Base-by-base conservation (phyloP, 768 basidiomycete species). In the Sarcodon aspratus region DNA sequence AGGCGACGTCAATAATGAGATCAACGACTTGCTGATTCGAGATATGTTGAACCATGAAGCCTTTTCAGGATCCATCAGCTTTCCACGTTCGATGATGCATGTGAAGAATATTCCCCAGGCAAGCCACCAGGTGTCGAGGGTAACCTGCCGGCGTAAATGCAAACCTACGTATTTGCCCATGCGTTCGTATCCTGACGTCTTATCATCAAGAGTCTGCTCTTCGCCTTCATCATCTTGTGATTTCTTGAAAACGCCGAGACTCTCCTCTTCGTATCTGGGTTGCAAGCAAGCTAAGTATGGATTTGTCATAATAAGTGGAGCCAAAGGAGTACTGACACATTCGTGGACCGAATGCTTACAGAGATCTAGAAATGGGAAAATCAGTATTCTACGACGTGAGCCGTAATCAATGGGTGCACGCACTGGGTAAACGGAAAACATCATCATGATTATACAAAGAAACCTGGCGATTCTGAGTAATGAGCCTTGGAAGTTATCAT, bases 71-170 rank as follows among this genome's bases (percentile, higher is more conserved):
- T 84, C 69, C 61, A 77, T 67, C 40, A 85, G 61, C 38, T 73
- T 71, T 8, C 68, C 74, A 4, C 76, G 69, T 64, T 88, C 86
- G 36, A 87, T 75, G 48, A 89, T 80, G 43, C 82, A 78, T 38
- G 89, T 69, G 11, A 83, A 56, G 65, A 85, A 85, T 2, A 91
- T 71, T 1, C 74, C 84, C 63, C 79, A 78, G 0, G 13, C 80
- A 7, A 90, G 71, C 85, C 84, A 87, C 86, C 86, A 88, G 46
- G 87, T 80, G 59, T 88, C 85, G 71, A 72, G 75, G 52, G 66
- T 67, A 49, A 89, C 66, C 58, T 91, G 87, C 36, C 75, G 67
- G 3, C 79, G 71, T 13, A 81, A 55, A 67, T 85, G 83, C 76
- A 78, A 80, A 2, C 71, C 65, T 37, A 69, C 50, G 51, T 69